Conservation (phyloP, 306 rosid species). For the Quillaja saponaria region DNA sequence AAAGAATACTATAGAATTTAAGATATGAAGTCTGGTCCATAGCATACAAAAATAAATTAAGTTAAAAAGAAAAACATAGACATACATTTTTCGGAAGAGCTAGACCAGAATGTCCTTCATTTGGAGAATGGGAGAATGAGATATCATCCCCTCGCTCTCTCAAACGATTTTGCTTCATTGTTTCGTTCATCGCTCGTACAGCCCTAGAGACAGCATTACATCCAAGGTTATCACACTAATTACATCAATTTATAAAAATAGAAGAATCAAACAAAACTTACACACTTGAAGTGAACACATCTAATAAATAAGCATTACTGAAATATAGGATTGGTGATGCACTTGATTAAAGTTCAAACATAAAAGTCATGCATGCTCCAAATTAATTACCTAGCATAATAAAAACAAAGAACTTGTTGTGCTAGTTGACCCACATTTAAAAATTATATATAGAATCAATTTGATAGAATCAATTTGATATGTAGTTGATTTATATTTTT, state of each 20-base stretch:
- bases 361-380: constrained; percentile 17
- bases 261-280: background rate
- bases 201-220: constrained; percentile 61
- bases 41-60: too few relatives aligned
- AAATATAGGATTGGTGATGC: constrained; percentile 22
- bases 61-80: background rate
- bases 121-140: constrained; percentile 56
- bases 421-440: constrained; percentile 7
- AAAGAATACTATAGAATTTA: too few relatives aligned
- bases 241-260: constrained; percentile 20
- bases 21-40: too few relatives aligned
- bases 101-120: constrained; percentile 38
- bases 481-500: too few relatives aligned
- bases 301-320: constrained; percentile 15
- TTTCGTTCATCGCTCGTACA: constrained; percentile 96
- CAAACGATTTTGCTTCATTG: constrained; percentile 91
- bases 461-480: constrained; percentile 12
- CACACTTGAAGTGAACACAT: constrained; percentile 8
- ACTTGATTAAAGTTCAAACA: constrained; percentile 15
- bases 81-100: constrained; percentile 53
- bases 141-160: constrained; percentile 67
- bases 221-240: constrained; percentile 31
- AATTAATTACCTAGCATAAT: constrained; percentile 11
- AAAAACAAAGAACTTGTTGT: constrained; percentile 6
- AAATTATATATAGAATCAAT: constrained; percentile 21